Conservation (phyloP, 768 basidiomycete species). For the Naganishia onofrii region DNA sequence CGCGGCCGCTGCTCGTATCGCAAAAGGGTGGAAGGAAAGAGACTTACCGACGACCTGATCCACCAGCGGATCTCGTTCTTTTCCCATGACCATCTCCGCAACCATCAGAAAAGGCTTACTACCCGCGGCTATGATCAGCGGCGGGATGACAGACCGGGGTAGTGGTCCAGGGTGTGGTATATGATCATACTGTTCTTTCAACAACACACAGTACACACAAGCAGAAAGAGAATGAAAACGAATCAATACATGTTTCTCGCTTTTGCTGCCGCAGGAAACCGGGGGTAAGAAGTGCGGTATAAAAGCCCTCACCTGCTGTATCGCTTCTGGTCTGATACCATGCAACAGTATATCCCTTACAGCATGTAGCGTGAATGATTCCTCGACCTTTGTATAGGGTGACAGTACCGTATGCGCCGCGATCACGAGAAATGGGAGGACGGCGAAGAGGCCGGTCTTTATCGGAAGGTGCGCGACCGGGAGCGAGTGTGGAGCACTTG, state of each 20-base stretch:
- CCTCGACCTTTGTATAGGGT: conserved; percentile 95
- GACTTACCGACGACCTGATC: conserved; percentile 5
- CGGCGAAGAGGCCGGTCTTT: too few relatives aligned
- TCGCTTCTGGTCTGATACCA: conserved; percentile 54
- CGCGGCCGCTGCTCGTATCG: too few relatives aligned
- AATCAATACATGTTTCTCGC: not conserved
- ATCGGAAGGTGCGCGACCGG: too few relatives aligned
- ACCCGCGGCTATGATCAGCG: conserved; percentile 65
- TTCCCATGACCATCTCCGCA: conserved; percentile 32
- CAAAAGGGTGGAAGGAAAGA: not conserved
- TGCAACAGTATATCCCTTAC: conserved; percentile 80
- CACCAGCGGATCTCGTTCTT: not conserved
- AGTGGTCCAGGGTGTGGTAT: conserved; percentile 81
- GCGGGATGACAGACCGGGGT: conserved; percentile 81
- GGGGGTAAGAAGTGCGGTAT: not conserved
- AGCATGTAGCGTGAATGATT: conserved; percentile 92
- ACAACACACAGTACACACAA: too few relatives aligned
- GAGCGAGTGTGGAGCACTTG: too few relatives aligned
- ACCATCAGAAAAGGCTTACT: conserved; percentile 59
- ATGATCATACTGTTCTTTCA: conserved; percentile 74
- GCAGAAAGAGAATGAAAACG: too few relatives aligned
- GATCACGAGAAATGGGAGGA: conserved; percentile 3
- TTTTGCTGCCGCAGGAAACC: not conserved
- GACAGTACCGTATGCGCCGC: conserved; percentile 53
- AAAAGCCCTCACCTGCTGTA: conserved; percentile 22